phyloP scores from a whole-genome alignment of 495 filamentous ascomycete genomes.

The Bathelium albidoporum region DNA sequence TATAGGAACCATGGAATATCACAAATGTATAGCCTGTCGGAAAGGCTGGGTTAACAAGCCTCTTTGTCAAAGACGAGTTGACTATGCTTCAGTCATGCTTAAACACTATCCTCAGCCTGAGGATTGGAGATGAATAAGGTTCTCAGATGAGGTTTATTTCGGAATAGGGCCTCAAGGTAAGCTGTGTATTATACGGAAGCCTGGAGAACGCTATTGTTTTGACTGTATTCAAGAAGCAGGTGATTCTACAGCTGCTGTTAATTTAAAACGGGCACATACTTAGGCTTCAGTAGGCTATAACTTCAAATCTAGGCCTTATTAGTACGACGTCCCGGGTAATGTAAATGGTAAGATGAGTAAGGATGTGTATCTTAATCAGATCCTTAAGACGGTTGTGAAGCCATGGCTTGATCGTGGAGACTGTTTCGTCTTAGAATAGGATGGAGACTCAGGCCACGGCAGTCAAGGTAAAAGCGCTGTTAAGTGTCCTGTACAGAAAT shows the following conservation, averaged over 20 bases:
- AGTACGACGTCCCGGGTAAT: constrained; percentile 14
- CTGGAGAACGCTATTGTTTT: constrained; percentile 6
- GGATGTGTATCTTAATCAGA: constrained; percentile 8
- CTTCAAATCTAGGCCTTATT: constrained; percentile 9
- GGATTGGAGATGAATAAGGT: background rate
- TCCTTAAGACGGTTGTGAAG: constrained; percentile 12
- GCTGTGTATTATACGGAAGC: background rate
- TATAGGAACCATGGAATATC: constrained; percentile 3
- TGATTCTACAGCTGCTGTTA: constrained; percentile 2
- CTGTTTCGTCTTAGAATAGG: constrained; percentile 13
- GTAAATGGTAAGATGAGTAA: constrained; percentile 14
- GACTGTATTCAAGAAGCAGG: constrained; percentile 8
- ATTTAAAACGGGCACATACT: constrained; percentile 6
- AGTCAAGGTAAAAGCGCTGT: constrained; percentile 2
- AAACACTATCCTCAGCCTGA: constrained; percentile 1
- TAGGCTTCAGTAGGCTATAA: constrained; percentile 8
- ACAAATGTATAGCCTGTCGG: constrained; percentile 2
- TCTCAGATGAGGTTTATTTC: background rate
- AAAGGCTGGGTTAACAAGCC: constrained; percentile 1
- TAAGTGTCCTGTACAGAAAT: constrained; percentile 3
- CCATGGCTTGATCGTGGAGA: constrained; percentile 4
- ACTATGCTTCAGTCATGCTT: background rate
- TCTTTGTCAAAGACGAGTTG: background rate
- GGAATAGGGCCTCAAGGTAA: background rate
- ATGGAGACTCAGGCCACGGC: constrained; percentile 10